These are phyloP conservation scores for Peltaster fructicola DNA, from an alignment of 2,329 filamentous ascomycete genomes.

Conservation along the genomic window DNA sequence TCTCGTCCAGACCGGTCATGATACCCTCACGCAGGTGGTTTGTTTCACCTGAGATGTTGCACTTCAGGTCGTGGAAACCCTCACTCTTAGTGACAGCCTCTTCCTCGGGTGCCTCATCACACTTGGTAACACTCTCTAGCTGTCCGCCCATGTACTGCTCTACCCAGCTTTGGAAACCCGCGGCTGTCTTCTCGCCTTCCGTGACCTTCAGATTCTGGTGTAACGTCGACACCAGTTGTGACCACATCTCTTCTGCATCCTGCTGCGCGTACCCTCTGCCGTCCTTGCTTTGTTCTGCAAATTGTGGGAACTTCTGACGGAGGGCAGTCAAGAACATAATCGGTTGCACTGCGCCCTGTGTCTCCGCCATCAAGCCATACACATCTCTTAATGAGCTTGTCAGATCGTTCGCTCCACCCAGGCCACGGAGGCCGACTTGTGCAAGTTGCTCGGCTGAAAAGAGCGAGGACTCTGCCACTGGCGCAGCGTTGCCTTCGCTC, in stretches of 20 bases:
- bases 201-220: slow-evolving; percentile 58
- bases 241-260: slow-evolving; percentile 97
- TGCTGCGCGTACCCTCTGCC: slow-evolving; percentile 87
- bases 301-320: slow-evolving; percentile 70
- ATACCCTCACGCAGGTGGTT: slow-evolving; percentile 89
- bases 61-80: slow-evolving; percentile 79
- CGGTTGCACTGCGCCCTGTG: slow-evolving; percentile 72
- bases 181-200: slow-evolving; percentile 28
- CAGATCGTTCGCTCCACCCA: slow-evolving; percentile 49
- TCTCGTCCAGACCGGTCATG: slow-evolving; percentile 61
- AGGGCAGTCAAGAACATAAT: slow-evolving; percentile 67
- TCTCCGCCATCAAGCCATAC: slow-evolving; percentile 78
- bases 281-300: slow-evolving; percentile 71
- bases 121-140: slow-evolving; percentile 62
- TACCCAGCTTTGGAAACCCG: slow-evolving; percentile 47
- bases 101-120: slow-evolving; percentile 71
- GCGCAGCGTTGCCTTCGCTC: slow-evolving; percentile 7
- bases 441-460: slow-evolving; percentile 19
- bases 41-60: slow-evolving; percentile 73
- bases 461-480: slow-evolving; percentile 9
- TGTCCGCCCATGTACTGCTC: slow-evolving; percentile 79
- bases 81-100: slow-evolving; percentile 50
- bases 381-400: slow-evolving; percentile 62
- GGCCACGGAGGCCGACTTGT: slow-evolving; percentile 39
- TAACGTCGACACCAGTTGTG: slow-evolving; percentile 75